Conservation (phyloP, 345 rosid species). For the Cardamine occulta region DNA sequence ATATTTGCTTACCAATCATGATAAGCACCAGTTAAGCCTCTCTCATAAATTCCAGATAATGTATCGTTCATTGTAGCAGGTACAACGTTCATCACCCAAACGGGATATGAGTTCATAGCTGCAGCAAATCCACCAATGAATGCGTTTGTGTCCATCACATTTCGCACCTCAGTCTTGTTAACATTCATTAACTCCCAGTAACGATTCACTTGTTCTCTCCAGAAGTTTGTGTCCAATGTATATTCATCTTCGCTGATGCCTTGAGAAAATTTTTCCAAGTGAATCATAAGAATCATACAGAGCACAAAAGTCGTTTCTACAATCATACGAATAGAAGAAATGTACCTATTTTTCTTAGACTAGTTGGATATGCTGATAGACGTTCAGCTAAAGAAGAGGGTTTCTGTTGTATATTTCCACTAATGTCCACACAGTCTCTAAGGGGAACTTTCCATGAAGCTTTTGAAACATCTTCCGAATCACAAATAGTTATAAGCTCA, state of each 20-base stretch:
- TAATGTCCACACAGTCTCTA: conserved; percentile 60
- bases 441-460: conserved; percentile 84
- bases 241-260: conserved; percentile 74
- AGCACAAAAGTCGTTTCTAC: background rate
- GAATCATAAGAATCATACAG: conserved; percentile 1
- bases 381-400: conserved; percentile 68
- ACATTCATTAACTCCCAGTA: conserved; percentile 81
- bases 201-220: conserved; percentile 70
- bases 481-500: conserved; percentile 69
- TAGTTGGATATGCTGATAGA: conserved; percentile 63
- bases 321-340: conserved; percentile 9
- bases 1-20: conserved; percentile 82
- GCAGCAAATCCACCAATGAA: conserved; percentile 78
- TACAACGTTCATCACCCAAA: conserved; percentile 94
- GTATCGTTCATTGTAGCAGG: conserved; percentile 69
- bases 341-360: conserved; percentile 66
- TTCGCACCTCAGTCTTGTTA: conserved; percentile 57
- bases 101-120: conserved; percentile 69
- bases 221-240: conserved; percentile 61
- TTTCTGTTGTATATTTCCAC: conserved; percentile 43
- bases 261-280: conserved; percentile 38
- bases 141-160: conserved; percentile 93
- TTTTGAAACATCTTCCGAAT: conserved; percentile 52
- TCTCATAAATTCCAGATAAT: conserved; percentile 73
- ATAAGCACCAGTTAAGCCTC: conserved; percentile 76